Evolutionary conservation across 805 yeast genomes (phyloP), one percentile per base, ranked within the genome.

Genomic region (Kazachstania taianensis): DNA sequence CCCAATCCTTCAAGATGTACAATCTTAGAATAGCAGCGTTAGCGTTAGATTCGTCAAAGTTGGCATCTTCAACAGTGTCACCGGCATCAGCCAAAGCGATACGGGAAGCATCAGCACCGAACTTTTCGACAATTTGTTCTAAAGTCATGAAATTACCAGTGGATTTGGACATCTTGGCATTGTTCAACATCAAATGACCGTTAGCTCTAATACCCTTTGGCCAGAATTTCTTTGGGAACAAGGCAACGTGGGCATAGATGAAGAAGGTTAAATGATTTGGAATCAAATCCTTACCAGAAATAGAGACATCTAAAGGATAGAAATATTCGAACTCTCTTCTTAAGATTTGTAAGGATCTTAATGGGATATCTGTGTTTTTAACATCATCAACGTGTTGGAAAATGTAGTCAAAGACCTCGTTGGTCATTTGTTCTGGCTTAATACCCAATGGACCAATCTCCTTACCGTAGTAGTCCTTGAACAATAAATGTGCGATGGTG

Each of bases 71-170:
- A 48, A 86, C 76, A 29, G 92, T 70, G 59, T 92, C 98, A 69
- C 98, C 98, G 35, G 96, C 96, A 67, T 92, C 98, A 31, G 97
- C 98, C 46, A 92, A 68, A 5, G 98, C 96, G 59, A 92, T 83
- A 70, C 98, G 81, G 8, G 95, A 69, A 28, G 97, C 96, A 62
- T 92, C 98, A 35, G 97, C 94, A 61, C 98, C 98, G 49, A 78
- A 92, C 64, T 92, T 92, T 50, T 75, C 70, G 41, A 79, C 78
- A 57, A 81, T 73, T 61, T 92, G 85, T 50, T 78, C 73, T 60
- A 92, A 69, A 35, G 97, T 92, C 78, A 84, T 70, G 59, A 92
- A 92, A 68, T 92, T 92, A 65, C 98, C 98, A 22, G 97, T 89
- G 22, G 94, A 81, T 63, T 92, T 92, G 38, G 96, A 79, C 98